These are phyloP conservation scores for Cutaneotrichosporon daszewskae DNA, from an alignment of 1,284 basidiomycete genomes.

Conservation along the genomic window DNA sequence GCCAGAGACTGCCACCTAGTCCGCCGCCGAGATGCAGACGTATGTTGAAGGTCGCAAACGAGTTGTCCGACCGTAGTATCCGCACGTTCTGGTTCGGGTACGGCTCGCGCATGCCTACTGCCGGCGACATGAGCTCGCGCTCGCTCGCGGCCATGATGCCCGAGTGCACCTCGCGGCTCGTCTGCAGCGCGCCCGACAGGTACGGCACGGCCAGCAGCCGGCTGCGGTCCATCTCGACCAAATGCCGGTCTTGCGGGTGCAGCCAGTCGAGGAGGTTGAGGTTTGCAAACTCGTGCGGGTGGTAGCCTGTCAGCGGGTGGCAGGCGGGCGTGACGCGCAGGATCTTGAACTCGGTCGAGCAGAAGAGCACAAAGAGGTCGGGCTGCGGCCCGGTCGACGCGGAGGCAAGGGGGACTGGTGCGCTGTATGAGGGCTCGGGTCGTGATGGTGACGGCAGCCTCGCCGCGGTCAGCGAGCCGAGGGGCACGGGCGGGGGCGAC, in stretches of 20 bases:
- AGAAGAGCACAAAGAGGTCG: conserved; percentile 29
- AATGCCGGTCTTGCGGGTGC: conserved; percentile 31
- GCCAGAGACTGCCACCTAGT: conserved; percentile 35
- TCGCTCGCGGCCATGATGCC: conserved; percentile 27
- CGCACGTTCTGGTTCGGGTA: conserved; percentile 43
- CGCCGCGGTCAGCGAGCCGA: background rate
- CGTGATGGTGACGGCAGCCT: conserved; percentile 9
- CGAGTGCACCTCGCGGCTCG: conserved; percentile 28
- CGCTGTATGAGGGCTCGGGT: background rate
- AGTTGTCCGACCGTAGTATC: conserved; percentile 27
- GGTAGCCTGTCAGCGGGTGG: conserved; percentile 33
- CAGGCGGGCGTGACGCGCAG: conserved; percentile 27
- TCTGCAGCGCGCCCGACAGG: conserved; percentile 19
- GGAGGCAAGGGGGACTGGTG: background rate
- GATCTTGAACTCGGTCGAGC: conserved; percentile 38
- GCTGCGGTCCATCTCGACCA: conserved; percentile 27
- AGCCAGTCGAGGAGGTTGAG: conserved; percentile 34
- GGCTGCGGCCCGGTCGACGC: background rate
- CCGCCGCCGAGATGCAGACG: conserved; percentile 42
- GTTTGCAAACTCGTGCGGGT: conserved; percentile 39
- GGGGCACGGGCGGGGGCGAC: conserved; percentile 4
- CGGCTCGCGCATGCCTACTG: conserved; percentile 39
- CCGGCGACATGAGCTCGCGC: conserved; percentile 35
- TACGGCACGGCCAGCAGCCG: conserved; percentile 28
- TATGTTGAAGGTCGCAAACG: conserved; percentile 34